phyloP scores from a whole-genome alignment of 345 rosid species.

The Boechera stricta region DNA sequence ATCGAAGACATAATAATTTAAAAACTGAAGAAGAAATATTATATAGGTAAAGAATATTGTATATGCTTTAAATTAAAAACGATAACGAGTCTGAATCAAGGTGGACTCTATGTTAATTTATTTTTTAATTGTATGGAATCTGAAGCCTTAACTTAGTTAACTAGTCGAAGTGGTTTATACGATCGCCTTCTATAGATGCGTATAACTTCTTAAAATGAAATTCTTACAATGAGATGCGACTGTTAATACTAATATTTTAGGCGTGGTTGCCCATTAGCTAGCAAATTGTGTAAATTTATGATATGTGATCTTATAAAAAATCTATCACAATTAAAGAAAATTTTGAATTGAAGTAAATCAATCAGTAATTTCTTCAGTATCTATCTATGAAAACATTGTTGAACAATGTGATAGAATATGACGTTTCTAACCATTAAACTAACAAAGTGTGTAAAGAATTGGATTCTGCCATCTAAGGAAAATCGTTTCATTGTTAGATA shows the following conservation, averaged over 20 bases:
- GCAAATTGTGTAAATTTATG: neutral
- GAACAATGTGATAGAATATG: neutral
- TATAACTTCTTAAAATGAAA: neutral
- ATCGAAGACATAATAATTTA: neutral
- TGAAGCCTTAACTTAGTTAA: neutral
- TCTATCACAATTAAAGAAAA: neutral
- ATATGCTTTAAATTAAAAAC: neutral
- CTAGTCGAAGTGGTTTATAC: neutral
- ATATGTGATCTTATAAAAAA: neutral
- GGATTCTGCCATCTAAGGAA: conserved; percentile 21
- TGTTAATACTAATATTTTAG: neutral
- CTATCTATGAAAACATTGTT: neutral
- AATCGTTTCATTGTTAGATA: conserved; percentile 18
- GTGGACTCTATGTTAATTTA: too few species aligned
- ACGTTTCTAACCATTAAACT: neutral
- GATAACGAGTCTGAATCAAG: neutral
- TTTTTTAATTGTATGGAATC: neutral
- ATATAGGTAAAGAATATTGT: neutral
- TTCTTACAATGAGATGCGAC: neutral
- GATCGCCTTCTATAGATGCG: neutral
- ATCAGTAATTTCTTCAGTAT: neutral
- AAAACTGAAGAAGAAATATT: neutral
- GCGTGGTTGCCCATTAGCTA: neutral
- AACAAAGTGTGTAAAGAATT: conserved; percentile 32
- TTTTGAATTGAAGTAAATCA: neutral